phyloP scores from a whole-genome alignment of 352 stramenopile species.

The Pythium chondricola region DNA sequence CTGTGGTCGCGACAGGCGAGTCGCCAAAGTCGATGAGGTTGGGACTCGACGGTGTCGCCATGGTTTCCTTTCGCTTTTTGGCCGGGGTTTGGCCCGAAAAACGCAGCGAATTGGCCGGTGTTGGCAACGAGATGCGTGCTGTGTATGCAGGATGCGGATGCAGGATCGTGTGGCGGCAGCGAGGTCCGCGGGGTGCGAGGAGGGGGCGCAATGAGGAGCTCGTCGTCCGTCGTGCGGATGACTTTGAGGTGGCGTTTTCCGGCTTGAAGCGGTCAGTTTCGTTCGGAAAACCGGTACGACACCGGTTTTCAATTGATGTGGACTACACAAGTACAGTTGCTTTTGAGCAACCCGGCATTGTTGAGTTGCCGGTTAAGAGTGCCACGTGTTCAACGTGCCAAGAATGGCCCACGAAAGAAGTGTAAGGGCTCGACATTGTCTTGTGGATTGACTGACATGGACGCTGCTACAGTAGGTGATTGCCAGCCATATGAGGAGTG shows the following conservation, averaged over 20 bases:
- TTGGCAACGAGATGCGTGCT: neutral
- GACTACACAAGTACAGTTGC: neutral
- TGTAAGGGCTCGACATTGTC: no score
- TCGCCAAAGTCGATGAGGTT: conserved; percentile 27
- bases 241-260: neutral
- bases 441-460: no score
- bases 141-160: no score
- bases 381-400: conserved; percentile 18
- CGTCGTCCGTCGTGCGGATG: neutral
- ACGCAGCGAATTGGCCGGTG: neutral
- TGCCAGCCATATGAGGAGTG: no score
- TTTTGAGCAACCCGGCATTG: neutral
- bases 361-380: conserved; percentile 4
- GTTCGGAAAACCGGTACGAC: neutral
- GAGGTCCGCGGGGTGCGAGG: no score
- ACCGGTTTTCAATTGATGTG: conserved; percentile 3
- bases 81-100: no score
- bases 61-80: neutral
- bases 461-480: no score
- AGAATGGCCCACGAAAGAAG: no score
- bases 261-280: conserved; percentile 18
- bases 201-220: neutral
- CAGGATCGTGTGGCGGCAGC: no score
- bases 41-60: conserved; percentile 19
- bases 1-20: neutral